phyloP scores from a whole-genome alignment of 1,284 basidiomycete genomes.

The Volvariella volvacea region DNA sequence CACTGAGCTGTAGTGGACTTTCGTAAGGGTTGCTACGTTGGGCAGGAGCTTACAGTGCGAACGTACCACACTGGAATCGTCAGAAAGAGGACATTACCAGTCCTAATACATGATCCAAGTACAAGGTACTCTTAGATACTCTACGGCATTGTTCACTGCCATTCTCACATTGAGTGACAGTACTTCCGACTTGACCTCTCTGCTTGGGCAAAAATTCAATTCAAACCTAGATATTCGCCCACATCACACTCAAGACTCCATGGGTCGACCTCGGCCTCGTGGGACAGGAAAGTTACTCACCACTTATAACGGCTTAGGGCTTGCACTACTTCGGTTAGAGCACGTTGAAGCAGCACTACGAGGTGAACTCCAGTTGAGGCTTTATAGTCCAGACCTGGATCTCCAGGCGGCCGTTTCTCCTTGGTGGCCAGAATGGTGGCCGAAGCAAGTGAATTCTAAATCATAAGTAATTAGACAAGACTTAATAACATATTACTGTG shows the following conservation, averaged over 20 bases:
- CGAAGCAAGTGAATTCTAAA: slow-evolving; percentile 19
- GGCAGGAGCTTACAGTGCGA: slow-evolving; percentile 94
- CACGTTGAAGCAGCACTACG: slow-evolving; percentile 35
- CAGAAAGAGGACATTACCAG: slow-evolving; percentile 86
- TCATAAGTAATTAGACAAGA: neutral
- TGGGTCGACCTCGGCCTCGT: slow-evolving; percentile 39
- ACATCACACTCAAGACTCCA: slow-evolving; percentile 15
- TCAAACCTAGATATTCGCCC: slow-evolving; percentile 32
- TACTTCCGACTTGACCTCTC: too few relatives aligned
- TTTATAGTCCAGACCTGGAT: slow-evolving; percentile 29
- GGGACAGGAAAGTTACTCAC: slow-evolving; percentile 64
- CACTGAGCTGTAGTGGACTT: slow-evolving; percentile 72
- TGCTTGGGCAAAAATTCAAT: neutral
- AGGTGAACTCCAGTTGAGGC: slow-evolving; percentile 34
- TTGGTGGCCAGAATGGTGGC: slow-evolving; percentile 73
- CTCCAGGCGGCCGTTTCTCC: slow-evolving; percentile 41
- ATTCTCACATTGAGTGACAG: neutral
- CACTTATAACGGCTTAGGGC: slow-evolving; percentile 48
- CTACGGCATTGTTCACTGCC: slow-evolving; percentile 1
- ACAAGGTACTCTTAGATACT: slow-evolving; percentile 18
- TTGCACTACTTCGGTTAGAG: slow-evolving; percentile 70
- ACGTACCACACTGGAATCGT: slow-evolving; percentile 94
- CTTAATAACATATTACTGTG: too few relatives aligned
- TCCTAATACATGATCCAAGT: slow-evolving; percentile 40
- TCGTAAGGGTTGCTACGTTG: slow-evolving; percentile 96